Evolutionary conservation across 495 filamentous ascomycete genomes (phyloP).

Genomic region (Thermothielavioides terrestris): DNA sequence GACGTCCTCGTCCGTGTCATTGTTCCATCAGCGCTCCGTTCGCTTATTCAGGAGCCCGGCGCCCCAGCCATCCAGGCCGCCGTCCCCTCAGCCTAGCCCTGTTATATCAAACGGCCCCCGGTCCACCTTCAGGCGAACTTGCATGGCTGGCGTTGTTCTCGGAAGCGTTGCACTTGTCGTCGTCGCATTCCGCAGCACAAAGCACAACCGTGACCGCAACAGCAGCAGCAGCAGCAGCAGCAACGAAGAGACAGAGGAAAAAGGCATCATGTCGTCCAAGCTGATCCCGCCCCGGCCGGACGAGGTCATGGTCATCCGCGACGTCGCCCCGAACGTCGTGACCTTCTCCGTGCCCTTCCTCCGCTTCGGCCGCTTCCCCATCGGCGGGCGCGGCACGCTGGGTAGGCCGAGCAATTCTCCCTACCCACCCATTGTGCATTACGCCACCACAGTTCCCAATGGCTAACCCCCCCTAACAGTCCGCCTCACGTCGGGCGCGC

Average conservation of each 20-base stretch:
- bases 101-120: no score
- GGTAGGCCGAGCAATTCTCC: conserved; percentile 43
- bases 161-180: no score
- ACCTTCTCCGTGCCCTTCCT: conserved; percentile 79
- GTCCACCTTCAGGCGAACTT: not conserved
- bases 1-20: not conserved
- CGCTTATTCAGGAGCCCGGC: not conserved
- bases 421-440: no score
- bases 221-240: conserved; percentile 1
- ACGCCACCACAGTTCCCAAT: not conserved
- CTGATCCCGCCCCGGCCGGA: conserved; percentile 54
- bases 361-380: conserved; percentile 68
- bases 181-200: not conserved
- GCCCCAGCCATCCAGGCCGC: not conserved
- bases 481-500: conserved; percentile 59
- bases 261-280: conserved; percentile 34
- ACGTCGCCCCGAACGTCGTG: conserved; percentile 67
- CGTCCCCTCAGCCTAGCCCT: no score
- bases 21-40: not conserved
- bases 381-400: conserved; percentile 81
- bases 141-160: not conserved
- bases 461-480: conserved; percentile 39
- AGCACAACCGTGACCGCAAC: not conserved
- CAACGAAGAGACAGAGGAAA: not conserved
- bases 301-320: conserved; percentile 78